phyloP scores from a whole-genome alignment of 257 asterid species.

The Plantago ovata region DNA sequence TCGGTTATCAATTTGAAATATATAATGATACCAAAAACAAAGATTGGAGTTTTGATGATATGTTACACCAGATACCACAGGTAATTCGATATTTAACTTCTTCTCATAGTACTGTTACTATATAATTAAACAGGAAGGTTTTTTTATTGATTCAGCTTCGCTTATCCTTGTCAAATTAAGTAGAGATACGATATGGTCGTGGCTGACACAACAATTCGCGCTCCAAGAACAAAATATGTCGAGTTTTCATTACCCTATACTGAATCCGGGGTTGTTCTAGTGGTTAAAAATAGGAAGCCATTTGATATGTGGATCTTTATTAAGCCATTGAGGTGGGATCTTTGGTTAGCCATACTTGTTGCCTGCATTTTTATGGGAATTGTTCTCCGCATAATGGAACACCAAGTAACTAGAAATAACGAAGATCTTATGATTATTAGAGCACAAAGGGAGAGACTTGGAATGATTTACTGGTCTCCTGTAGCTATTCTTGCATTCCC shows the following conservation, averaged over 20 bases:
- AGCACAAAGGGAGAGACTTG: slow-evolving; percentile 15
- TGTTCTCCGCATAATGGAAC: slow-evolving; percentile 33
- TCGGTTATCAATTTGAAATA: slow-evolving; percentile 21
- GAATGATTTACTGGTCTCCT: slow-evolving; percentile 27
- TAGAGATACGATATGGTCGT: slow-evolving; percentile 49
- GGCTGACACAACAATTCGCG: slow-evolving; percentile 55
- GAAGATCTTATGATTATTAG: slow-evolving; percentile 9
- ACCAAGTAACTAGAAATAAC: neutral
- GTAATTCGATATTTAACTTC: slow-evolving; percentile 16
- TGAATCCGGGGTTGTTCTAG: slow-evolving; percentile 51
- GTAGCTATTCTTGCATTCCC: slow-evolving; percentile 41
- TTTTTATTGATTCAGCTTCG: neutral
- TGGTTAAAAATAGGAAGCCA: slow-evolving; percentile 37
- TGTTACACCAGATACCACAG: slow-evolving; percentile 36
- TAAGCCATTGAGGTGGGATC: slow-evolving; percentile 46
- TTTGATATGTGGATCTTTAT: slow-evolving; percentile 48
- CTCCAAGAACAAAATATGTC: slow-evolving; percentile 38
- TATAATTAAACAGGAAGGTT: neutral
- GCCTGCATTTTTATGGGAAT: slow-evolving; percentile 30
- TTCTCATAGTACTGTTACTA: neutral
- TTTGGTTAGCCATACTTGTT: slow-evolving; percentile 35
- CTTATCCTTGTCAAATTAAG: neutral
- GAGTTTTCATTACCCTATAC: slow-evolving; percentile 51
- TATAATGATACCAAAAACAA: slow-evolving; percentile 13
- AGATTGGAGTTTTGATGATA: slow-evolving; percentile 29